A percentile compares a stretch with the other conserved stretches of the same genome.
Evolutionary conservation across 2,329 filamentous ascomycete genomes (phyloP).

Genomic region (Purpureocillium takamizusanense): DNA sequence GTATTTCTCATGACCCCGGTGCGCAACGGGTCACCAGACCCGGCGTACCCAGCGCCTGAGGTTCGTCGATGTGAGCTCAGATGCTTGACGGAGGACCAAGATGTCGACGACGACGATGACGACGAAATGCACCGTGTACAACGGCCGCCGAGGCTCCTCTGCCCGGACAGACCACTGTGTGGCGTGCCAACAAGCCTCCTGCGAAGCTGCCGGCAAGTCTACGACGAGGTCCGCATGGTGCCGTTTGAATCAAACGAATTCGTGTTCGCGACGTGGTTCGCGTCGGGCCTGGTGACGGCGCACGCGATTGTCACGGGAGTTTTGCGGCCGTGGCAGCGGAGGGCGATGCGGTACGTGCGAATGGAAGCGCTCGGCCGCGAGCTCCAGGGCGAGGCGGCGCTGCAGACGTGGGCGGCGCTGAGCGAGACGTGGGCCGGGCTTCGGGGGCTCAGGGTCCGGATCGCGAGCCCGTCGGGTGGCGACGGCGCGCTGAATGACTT

Average conservation of each 20-base stretch:
- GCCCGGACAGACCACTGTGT: constrained; percentile 24
- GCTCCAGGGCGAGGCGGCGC: constrained; percentile 16
- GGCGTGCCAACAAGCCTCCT: constrained; percentile 32
- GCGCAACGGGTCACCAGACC: constrained; percentile 26
- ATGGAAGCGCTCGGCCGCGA: constrained; percentile 32
- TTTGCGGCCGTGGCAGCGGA: constrained; percentile 31
- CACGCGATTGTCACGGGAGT: constrained; percentile 22
- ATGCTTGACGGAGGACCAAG: constrained; percentile 7
- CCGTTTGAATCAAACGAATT: constrained; percentile 36
- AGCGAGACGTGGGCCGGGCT: constrained; percentile 27
- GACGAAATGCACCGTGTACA: too few species aligned
- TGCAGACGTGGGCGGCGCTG: constrained; percentile 25
- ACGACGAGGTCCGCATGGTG: constrained; percentile 28
- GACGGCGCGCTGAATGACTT: too few species aligned
- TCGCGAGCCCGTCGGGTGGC: constrained; percentile 12
- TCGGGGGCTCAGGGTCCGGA: constrained; percentile 28
- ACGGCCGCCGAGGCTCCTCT: constrained; percentile 12
- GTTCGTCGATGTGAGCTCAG: constrained; percentile 22
- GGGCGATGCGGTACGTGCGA: constrained; percentile 27
- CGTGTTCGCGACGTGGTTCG: constrained; percentile 36
- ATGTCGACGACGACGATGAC: neutral
- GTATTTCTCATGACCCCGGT: constrained; percentile 28
- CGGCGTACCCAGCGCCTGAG: constrained; percentile 27
- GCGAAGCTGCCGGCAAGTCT: constrained; percentile 27
- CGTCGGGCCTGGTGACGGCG: constrained; percentile 33